phyloP scores from a whole-genome alignment of 176 grass and related monocot species.

The Coix lacrymajobi region DNA sequence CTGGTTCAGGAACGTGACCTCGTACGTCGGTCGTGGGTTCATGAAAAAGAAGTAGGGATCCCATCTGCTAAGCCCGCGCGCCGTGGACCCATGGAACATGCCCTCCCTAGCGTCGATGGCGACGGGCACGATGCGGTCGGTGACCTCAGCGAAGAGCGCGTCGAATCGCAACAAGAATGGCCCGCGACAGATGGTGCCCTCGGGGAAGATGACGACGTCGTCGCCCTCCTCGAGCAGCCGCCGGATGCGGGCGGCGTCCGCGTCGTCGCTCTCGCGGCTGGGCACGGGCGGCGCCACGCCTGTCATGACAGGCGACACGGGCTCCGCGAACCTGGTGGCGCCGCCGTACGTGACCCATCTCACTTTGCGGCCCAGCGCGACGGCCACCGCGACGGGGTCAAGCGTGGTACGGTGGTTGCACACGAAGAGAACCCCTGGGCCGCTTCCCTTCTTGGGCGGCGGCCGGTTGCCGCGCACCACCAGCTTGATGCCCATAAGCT shows the following conservation, averaged over 20 bases:
- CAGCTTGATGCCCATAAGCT: slow-evolving; percentile 53
- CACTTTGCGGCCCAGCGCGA: slow-evolving; percentile 58
- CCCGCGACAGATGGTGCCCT: slow-evolving; percentile 57
- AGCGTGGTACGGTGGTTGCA: slow-evolving; percentile 77
- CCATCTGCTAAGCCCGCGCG: slow-evolving; percentile 29
- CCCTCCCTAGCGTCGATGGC: slow-evolving; percentile 46
- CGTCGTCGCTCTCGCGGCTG: slow-evolving; percentile 13
- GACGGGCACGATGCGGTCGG: slow-evolving; percentile 70
- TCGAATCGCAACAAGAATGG: slow-evolving; percentile 51
- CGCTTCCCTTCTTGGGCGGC: slow-evolving; percentile 32
- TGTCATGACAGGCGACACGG: slow-evolving; percentile 27
- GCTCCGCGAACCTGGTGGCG: slow-evolving; percentile 30
- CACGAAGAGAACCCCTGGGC: slow-evolving; percentile 48
- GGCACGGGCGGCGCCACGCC: slow-evolving; percentile 18
- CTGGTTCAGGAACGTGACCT: slow-evolving; percentile 70
- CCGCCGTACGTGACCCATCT: slow-evolving; percentile 49
- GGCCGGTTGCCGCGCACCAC: slow-evolving; percentile 43
- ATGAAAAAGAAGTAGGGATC: slow-evolving; percentile 81
- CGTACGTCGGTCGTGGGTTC: slow-evolving; percentile 61
- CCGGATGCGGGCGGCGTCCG: slow-evolving; percentile 30
- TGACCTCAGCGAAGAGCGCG: slow-evolving; percentile 52
- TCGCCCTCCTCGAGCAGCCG: slow-evolving; percentile 48
- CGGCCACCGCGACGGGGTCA: slow-evolving; percentile 34
- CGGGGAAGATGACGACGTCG: slow-evolving; percentile 56
- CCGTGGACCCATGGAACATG: slow-evolving; percentile 62